Evolutionary conservation across 148 eudicot genomes (phyloP).

Genomic region (Vaccinium macrocarpon): DNA sequence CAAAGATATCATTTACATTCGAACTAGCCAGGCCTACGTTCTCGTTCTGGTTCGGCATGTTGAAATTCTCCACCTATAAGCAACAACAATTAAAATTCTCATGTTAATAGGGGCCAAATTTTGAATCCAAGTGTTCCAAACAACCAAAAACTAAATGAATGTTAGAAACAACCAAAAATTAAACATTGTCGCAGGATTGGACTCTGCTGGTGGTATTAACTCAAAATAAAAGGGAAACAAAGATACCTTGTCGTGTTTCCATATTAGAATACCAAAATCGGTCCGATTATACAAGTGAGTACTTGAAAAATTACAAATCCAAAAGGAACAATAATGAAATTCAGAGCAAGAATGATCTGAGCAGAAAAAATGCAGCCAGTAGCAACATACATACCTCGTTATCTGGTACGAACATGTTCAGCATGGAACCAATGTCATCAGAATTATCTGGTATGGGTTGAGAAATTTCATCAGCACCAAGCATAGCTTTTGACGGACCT

Average conservation of each 20-base stretch:
- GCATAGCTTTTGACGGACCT: conserved; percentile 18
- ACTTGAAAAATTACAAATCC: background rate
- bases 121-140: background rate
- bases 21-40: background rate
- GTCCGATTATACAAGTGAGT: background rate
- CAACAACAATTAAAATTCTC: background rate
- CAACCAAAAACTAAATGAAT: background rate
- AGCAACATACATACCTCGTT: conserved; percentile 20
- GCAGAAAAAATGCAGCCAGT: background rate
- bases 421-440: conserved; percentile 6
- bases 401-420: conserved; percentile 26
- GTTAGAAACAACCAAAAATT: background rate
- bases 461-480: conserved; percentile 9
- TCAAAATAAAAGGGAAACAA: background rate
- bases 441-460: conserved; percentile 18
- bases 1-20: conserved; percentile 18
- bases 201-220: background rate
- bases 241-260: background rate
- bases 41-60: background rate
- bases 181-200: background rate
- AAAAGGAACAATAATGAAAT: background rate
- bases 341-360: background rate
- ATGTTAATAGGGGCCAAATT: background rate
- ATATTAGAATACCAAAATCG: background rate
- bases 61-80: conserved; percentile 8